phyloP scores from a whole-genome alignment of 805 yeast genomes.

The Lipomyces starkeyi region DNA sequence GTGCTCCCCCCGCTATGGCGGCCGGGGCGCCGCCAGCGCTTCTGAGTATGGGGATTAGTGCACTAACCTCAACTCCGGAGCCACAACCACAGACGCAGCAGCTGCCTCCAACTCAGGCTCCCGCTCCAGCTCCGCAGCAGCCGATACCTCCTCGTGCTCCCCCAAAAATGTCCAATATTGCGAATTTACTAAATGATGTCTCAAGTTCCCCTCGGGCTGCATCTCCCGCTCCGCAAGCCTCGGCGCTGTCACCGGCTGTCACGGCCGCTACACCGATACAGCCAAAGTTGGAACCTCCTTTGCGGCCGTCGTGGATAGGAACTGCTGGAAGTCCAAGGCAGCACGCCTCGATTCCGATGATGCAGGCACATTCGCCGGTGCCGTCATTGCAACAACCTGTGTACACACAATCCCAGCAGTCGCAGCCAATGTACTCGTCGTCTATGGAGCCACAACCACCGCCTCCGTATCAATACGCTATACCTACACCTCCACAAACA shows the following conservation, averaged over 20 bases:
- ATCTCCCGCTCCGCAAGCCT: conserved; percentile 2
- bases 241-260: neutral
- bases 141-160: conserved; percentile 17
- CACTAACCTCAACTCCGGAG: conserved; percentile 11
- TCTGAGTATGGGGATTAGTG: neutral
- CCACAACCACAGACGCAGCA: neutral
- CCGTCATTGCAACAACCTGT: neutral
- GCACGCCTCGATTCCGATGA: neutral
- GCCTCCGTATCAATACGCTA: neutral
- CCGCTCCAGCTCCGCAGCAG: conserved; percentile 6
- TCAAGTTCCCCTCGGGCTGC: neutral
- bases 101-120: conserved; percentile 11
- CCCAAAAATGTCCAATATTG: conserved; percentile 28
- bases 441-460: neutral
- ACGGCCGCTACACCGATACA: conserved; percentile 9
- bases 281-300: neutral
- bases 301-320: conserved; percentile 7
- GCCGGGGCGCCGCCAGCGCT: neutral
- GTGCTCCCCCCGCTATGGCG: neutral
- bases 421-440: conserved; percentile 1
- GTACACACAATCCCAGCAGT: conserved; percentile 5
- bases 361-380: conserved; percentile 3
- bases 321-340: conserved; percentile 4
- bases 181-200: conserved; percentile 27
- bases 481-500: conserved; percentile 4